A percentile compares a stretch with the other conserved stretches of the same genome.
These are phyloP conservation scores for Salvia rosmarinus DNA, from an alignment of 257 asterid genomes.

Conservation along the genomic window DNA sequence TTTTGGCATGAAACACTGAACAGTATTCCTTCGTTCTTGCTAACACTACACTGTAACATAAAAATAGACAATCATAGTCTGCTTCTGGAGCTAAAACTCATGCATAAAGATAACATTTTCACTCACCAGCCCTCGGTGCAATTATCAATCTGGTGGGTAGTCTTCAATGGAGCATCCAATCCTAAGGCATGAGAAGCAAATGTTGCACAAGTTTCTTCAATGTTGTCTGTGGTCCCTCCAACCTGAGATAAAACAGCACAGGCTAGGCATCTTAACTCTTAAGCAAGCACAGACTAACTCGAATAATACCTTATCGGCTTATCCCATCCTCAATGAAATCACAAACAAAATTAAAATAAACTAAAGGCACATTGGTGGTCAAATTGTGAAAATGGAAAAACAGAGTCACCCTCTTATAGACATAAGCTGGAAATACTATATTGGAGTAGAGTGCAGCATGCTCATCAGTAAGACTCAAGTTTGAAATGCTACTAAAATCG, in stretches of 20 bases:
- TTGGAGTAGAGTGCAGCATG: constrained; percentile 1
- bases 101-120: constrained; percentile 13
- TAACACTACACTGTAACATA: constrained; percentile 68
- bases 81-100: constrained; percentile 11
- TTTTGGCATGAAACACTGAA: constrained; percentile 83
- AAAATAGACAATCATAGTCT: constrained; percentile 29
- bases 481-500: background rate
- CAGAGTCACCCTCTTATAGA: background rate
- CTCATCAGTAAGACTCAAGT: background rate
- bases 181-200: constrained; percentile 90
- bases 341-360: background rate
- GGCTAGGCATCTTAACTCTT: constrained; percentile 23
- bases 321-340: constrained; percentile 1
- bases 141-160: constrained; percentile 99
- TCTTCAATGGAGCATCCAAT: constrained; percentile 63
- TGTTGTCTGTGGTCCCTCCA: constrained; percentile 96
- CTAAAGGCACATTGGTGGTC: background rate
- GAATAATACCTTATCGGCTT: constrained; percentile 16
- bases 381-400: background rate
- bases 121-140: constrained; percentile 95
- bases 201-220: constrained; percentile 93
- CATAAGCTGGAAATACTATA: background rate
- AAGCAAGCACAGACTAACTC: constrained; percentile 24
- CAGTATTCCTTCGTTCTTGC: constrained; percentile 93
- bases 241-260: constrained; percentile 55